Evolutionary conservation across 78 protist genomes (phyloP).

Genomic region (Dictyostelium firmibasis): DNA sequence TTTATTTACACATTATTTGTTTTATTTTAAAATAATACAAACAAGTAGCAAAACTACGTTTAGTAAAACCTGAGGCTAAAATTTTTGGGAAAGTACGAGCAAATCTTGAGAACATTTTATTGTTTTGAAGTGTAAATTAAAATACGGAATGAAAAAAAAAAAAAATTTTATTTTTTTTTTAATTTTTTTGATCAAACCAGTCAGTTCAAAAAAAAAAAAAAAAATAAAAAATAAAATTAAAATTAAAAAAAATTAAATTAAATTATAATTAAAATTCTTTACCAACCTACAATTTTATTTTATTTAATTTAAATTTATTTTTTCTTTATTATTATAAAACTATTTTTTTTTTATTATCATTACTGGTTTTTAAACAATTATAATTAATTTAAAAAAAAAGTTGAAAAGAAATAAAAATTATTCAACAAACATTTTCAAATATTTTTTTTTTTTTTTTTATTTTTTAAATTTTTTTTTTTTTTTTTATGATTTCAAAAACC

Average conservation of each 20-base stretch:
- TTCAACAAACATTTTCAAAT: no score
- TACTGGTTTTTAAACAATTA: no score
- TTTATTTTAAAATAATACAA: not conserved
- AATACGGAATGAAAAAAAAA: not conserved
- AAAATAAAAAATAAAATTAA: not conserved
- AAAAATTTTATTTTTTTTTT: not conserved
- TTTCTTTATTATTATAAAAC: no score
- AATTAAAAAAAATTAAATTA: not conserved
- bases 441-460: no score
- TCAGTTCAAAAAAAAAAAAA: not conserved
- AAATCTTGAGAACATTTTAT: slow-evolving; percentile 18
- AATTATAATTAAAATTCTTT: not conserved
- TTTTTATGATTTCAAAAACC: not conserved
- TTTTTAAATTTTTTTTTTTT: no score
- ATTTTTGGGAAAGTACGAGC: slow-evolving; percentile 18
- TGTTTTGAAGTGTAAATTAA: not conserved
- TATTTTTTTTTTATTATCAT: no score
- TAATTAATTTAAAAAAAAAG: no score
- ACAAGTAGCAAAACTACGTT: slow-evolving; percentile 1
- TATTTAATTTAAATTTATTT: no score
- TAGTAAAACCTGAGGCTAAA: not conserved
- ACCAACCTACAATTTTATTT: not conserved
- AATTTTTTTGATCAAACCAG: not conserved
- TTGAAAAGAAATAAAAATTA: no score
- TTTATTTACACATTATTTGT: not conserved